Percentiles rank a stretch among this genome's conserved stretches.
Evolutionary conservation across 1,284 basidiomycete species (phyloP).

Genomic region (Sanghuangporus baumii): DNA sequence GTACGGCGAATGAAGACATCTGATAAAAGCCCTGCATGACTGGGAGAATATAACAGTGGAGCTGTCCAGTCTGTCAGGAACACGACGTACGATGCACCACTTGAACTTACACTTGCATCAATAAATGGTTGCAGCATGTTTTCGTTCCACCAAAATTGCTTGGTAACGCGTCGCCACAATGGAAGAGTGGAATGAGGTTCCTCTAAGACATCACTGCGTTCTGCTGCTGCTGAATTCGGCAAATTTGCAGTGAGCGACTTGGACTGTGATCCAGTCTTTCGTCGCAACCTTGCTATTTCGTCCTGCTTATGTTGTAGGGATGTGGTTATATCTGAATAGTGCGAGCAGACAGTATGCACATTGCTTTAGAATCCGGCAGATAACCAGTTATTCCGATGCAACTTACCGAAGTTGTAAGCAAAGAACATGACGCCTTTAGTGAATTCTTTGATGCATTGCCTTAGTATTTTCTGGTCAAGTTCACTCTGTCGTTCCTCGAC

Average conservation of each 20-base stretch:
- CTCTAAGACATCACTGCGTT: conserved; percentile 46
- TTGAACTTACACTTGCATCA: conserved; percentile 58
- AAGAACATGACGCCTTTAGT: conserved; percentile 79
- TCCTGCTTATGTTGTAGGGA: conserved; percentile 77
- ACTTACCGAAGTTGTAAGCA: conserved; percentile 67
- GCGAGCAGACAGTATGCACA: neutral
- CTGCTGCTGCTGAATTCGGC: conserved; percentile 26
- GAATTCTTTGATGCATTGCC: conserved; percentile 65
- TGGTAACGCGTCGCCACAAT: conserved; percentile 79
- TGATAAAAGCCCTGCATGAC: conserved; percentile 90
- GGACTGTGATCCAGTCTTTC: conserved; percentile 19
- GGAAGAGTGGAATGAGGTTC: conserved; percentile 72
- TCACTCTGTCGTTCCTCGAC: conserved; percentile 62
- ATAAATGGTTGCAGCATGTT: conserved; percentile 70
- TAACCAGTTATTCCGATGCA: neutral
- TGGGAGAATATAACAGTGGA: conserved; percentile 80
- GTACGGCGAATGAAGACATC: conserved; percentile 58
- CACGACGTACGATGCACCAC: neutral
- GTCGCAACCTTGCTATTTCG: conserved; percentile 45
- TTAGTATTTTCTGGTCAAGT: conserved; percentile 72
- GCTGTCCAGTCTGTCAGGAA: conserved; percentile 30
- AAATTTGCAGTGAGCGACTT: conserved; percentile 7
- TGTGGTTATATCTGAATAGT: conserved; percentile 60
- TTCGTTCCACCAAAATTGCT: conserved; percentile 89
- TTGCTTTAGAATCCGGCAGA: neutral